A percentile compares a stretch with the other conserved stretches of the same genome.
phyloP scores from a whole-genome alignment of 345 rosid species.

The Lepidium sativum region DNA sequence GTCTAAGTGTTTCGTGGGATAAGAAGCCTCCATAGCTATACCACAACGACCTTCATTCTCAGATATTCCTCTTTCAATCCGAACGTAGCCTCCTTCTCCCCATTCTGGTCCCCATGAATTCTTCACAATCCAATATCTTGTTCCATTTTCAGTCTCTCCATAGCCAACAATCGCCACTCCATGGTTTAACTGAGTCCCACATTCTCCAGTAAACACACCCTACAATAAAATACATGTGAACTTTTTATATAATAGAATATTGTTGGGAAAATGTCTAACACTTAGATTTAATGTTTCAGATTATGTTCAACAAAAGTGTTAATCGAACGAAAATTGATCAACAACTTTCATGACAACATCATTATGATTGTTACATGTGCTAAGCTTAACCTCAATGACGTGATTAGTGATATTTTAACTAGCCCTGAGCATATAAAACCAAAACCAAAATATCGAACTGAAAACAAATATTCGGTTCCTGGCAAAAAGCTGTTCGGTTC shows the following conservation, averaged over 20 bases:
- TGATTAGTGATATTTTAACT: neutral
- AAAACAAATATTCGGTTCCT: no score
- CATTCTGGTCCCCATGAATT: slow-evolving; percentile 68
- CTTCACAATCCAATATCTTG: slow-evolving; percentile 60
- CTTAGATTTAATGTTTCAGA: neutral
- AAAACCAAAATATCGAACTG: no score
- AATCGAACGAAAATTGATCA: neutral
- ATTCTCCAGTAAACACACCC: slow-evolving; percentile 60
- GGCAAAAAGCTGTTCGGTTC: no score
- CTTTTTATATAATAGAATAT: neutral
- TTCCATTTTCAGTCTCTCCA: slow-evolving; percentile 48
- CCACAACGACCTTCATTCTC: slow-evolving; percentile 52
- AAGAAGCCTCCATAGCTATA: slow-evolving; percentile 66
- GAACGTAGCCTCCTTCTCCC: slow-evolving; percentile 70
- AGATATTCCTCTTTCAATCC: slow-evolving; percentile 45
- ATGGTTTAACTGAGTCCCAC: slow-evolving; percentile 53
- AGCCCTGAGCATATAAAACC: no score
- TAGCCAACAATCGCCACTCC: slow-evolving; percentile 59
- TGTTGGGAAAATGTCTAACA: neutral
- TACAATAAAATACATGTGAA: slow-evolving; percentile 2
- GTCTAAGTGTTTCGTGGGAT: slow-evolving; percentile 42
- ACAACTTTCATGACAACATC: neutral
- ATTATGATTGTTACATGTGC: neutral
- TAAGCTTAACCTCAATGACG: neutral
- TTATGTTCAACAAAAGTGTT: neutral